A percentile compares a stretch with the other conserved stretches of the same genome.
phyloP scores from a whole-genome alignment of 345 rosid species.

The Geranium rotundifolium region DNA sequence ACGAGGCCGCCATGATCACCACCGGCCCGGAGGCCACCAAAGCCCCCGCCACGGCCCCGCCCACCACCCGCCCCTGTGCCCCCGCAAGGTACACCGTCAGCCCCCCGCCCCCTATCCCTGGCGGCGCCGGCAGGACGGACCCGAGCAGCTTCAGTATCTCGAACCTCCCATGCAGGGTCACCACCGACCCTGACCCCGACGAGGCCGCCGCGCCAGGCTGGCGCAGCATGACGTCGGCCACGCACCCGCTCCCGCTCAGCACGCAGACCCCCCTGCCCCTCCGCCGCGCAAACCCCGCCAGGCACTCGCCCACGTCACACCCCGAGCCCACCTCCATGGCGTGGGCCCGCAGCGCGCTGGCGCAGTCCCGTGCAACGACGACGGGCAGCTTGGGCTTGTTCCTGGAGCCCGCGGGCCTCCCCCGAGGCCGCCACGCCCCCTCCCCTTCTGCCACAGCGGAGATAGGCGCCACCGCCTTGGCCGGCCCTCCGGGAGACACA shows the following conservation, averaged over 20 bases:
- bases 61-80: slow-evolving; percentile 72
- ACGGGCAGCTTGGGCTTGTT: slow-evolving; percentile 70
- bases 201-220: slow-evolving; percentile 47
- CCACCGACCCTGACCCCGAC: slow-evolving; percentile 61
- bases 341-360: slow-evolving; percentile 67
- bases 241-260: slow-evolving; percentile 59
- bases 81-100: slow-evolving; percentile 60
- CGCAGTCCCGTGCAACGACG: slow-evolving; percentile 57
- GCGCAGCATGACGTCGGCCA: slow-evolving; percentile 46
- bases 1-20: slow-evolving; percentile 65
- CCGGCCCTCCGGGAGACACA: too few relatives aligned
- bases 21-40: slow-evolving; percentile 59
- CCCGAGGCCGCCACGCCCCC: slow-evolving; percentile 14
- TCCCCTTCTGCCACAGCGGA: too few relatives aligned
- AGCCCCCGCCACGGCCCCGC: slow-evolving; percentile 60
- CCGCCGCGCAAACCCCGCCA: slow-evolving; percentile 41
- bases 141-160: slow-evolving; percentile 70
- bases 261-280: slow-evolving; percentile 75
- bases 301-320: slow-evolving; percentile 50
- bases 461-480: too few relatives aligned
- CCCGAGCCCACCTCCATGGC: slow-evolving; percentile 55
- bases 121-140: slow-evolving; percentile 74
- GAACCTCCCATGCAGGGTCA: slow-evolving; percentile 69
- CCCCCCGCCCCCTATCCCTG: slow-evolving; percentile 66
- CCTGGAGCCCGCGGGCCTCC: slow-evolving; percentile 72